Evolutionary conservation across 2,329 filamentous ascomycete species (phyloP).

Genomic region (Xylariaceae sp.): DNA sequence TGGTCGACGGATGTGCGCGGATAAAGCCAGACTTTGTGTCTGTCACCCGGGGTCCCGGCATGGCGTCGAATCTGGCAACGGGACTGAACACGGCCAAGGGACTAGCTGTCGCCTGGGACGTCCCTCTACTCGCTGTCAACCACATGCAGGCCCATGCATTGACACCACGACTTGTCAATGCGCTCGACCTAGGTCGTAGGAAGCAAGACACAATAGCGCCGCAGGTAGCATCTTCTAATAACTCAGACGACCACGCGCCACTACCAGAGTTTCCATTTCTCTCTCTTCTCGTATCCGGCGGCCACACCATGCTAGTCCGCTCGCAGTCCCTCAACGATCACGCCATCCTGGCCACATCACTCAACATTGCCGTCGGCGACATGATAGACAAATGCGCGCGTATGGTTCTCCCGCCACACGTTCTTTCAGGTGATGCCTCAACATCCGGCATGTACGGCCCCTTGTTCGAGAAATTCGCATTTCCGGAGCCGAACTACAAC

Average conservation of each 20-base stretch:
- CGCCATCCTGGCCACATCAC: conserved; percentile 66
- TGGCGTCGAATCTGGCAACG: conserved; percentile 72
- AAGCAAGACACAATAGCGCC: background rate
- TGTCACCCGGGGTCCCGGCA: conserved; percentile 87
- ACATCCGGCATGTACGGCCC: conserved; percentile 76
- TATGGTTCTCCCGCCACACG: conserved; percentile 61
- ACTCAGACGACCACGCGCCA: background rate
- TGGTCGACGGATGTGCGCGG: conserved; percentile 31
- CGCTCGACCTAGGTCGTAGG: conserved; percentile 40
- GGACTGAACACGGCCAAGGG: conserved; percentile 87
- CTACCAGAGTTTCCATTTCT: conserved; percentile 77
- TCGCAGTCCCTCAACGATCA: conserved; percentile 69
- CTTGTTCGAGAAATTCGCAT: conserved; percentile 76
- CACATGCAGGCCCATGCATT: conserved; percentile 98
- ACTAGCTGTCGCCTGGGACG: conserved; percentile 75
- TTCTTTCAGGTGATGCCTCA: conserved; percentile 49
- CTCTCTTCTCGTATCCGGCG: conserved; percentile 85
- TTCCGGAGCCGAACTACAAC: conserved; percentile 46
- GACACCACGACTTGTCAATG: conserved; percentile 74
- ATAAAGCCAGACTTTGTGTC: conserved; percentile 77
- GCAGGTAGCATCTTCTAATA: background rate
- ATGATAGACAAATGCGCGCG: conserved; percentile 85
- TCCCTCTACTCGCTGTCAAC: conserved; percentile 82
- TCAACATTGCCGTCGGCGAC: conserved; percentile 87
- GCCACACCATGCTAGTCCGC: conserved; percentile 83